Base-by-base conservation (phyloP, 148 eudicot species). In the Arbutus unedo region DNA sequence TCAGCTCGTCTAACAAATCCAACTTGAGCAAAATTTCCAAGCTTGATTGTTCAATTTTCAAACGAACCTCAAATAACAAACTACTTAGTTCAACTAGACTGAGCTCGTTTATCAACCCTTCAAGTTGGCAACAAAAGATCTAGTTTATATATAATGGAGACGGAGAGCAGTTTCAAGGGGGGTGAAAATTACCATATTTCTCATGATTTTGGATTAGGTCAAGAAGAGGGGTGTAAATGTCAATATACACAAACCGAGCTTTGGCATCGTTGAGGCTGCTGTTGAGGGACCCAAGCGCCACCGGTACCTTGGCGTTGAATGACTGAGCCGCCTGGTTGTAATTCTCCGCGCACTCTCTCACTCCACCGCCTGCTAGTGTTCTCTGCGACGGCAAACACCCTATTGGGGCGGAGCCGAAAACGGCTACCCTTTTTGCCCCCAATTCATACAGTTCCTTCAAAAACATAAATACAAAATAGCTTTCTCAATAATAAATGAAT, bases 371-470 rank as follows among this genome's bases (percentile, higher is more conserved):
- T 7, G 57, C 88, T 0, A 91, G 25, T 1, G 93, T 91, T 86
- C 92, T 88, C 68, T 88, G 85, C 18, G 91, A 84, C 10, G 92
- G 92, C 76, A 91, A 82, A 62, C 92, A 90, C 19, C 92, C 93
- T 43, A 90, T 82, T 0, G 93, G 91, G 4, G 93, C 89, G 45
- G 83, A 85, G 16, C 90, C 74, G 62, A 91, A 91, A 21, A 88
- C 49, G 3, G 67, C 87, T 8, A 91, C 71, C 77, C 91, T 86
- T 79, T 89, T 49, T 23, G 86, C 88, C 23, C 93, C 92, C 2
- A 83, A 56, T 25, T 75, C 70, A 38, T 90, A 82, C 21, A 91
- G 25, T 10, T 86, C 85, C 93, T 91, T 82, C 47, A 70, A 51
- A 80, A 25, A 77, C 23, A 7, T 23, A 25, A 31, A 31, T 31